Evolutionary conservation across 306 rosid species (phyloP), one percentile per base, ranked within the genome.

Genomic region (Begonia loranthoides): DNA sequence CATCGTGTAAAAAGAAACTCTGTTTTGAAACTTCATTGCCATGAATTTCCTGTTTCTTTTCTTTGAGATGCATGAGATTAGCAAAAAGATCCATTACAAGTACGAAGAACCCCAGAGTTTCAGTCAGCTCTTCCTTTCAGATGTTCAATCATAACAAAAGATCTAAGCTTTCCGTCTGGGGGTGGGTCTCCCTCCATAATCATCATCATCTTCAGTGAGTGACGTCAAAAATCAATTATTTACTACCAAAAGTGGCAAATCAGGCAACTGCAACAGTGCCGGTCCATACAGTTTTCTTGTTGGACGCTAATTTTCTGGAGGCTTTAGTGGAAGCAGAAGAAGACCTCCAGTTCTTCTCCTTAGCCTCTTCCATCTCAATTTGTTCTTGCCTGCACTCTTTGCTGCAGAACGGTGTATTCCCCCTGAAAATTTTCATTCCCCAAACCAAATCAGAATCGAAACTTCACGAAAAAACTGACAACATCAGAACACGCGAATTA

Each of bases 361-460:
- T 75, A 10, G 79, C 68, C n/a, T 89, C 94, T 55, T 89, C 97
- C 28, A 75, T 46, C 64, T 84, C 87, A 51, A 89, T 89, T 44
- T 84, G 90, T 13, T 84, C 94, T 40, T 84, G 73, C 43, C 95
- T 86, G 55, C 97, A 89, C 70, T 89, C 97, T 71, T 82, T 67
- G 81, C 97, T 84, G 55, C 97, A 89, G 46, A 89, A 89, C 44
- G 95, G 93, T 50, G 94, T 84, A 52, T 89, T 77, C 55, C 97
- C 97, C 72, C 97, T 89, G 81, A 51, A 61, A 45, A 13, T 40
- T 10, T 28, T 1, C 43, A 48, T 38, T 12, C 34, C 13, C 45
- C 60, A 54, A 58, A 58, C 1, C 38, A 51, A 51, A 12, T 58
- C 55, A 58, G 17, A 45, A 40, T 17, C 16, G 2, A 49, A 49